Conservation (phyloP, 1,284 basidiomycete genomes). For the Bjerkandera adusta region DNA sequence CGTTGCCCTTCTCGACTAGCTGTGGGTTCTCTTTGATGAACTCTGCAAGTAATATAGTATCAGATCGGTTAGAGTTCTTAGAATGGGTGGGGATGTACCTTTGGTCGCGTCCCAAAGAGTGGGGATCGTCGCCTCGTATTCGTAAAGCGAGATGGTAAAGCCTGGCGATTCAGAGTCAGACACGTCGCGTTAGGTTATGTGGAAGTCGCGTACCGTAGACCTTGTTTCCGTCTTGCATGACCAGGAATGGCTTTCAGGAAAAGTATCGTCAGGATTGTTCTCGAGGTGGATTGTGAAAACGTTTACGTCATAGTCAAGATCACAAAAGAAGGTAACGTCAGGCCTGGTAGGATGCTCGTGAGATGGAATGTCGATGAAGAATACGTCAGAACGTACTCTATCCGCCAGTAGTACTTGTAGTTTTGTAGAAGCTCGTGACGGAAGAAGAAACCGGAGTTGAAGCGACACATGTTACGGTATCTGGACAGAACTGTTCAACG, state of each 20-base stretch:
- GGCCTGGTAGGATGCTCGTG: conserved; percentile 19
- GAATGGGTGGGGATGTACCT: conserved; percentile 32
- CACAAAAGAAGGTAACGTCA: conserved; percentile 33
- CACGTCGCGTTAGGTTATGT: neutral
- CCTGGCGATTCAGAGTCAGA: conserved; percentile 28
- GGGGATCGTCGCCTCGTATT: conserved; percentile 65
- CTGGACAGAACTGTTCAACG: conserved; percentile 31
- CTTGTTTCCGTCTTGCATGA: conserved; percentile 88
- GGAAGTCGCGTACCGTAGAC: conserved; percentile 59
- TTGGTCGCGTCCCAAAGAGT: conserved; percentile 64
- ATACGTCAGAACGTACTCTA: conserved; percentile 46
- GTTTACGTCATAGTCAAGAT: conserved; percentile 31
- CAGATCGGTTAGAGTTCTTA: conserved; percentile 1
- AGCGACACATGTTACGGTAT: conserved; percentile 92
- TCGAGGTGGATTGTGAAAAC: neutral
- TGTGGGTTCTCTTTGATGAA: conserved; percentile 62
- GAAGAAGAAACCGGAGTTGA: conserved; percentile 92
- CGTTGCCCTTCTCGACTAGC: conserved; percentile 56
- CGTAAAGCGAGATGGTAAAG: conserved; percentile 65
- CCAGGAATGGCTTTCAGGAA: conserved; percentile 79
- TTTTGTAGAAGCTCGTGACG: conserved; percentile 75
- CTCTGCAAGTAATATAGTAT: conserved; percentile 33
- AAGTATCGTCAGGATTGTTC: neutral
- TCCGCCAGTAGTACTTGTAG: conserved; percentile 93
- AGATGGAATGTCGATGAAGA: neutral